Evolutionary conservation across 1,284 basidiomycete genomes (phyloP).

Genomic region (Phylloporus sp.): DNA sequence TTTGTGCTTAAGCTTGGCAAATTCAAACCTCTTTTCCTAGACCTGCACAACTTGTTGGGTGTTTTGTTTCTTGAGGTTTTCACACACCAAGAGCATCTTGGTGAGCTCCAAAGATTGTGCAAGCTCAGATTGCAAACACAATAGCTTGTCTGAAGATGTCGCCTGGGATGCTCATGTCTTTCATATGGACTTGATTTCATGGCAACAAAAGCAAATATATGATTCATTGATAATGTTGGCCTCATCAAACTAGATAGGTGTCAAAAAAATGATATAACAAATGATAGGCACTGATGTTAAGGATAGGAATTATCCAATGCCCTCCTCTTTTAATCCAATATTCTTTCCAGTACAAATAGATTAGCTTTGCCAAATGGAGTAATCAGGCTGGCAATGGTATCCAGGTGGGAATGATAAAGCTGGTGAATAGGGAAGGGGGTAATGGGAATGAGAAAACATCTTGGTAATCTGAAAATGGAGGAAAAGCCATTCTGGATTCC

Average conservation of each 20-base stretch:
- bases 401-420: conserved; percentile 66
- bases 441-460: conserved; percentile 70
- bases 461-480: conserved; percentile 83
- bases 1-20: conserved; percentile 85
- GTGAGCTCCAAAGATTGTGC: conserved; percentile 78
- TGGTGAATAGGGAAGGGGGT: conserved; percentile 66
- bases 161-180: conserved; percentile 94
- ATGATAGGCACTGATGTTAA: conserved; percentile 68
- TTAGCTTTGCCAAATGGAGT: conserved; percentile 66
- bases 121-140: conserved; percentile 83
- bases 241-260: conserved; percentile 78
- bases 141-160: conserved; percentile 87
- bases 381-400: conserved; percentile 66
- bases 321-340: conserved; percentile 79
- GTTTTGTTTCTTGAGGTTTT: conserved; percentile 76
- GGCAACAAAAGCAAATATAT: conserved; percentile 96
- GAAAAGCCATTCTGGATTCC: conserved; percentile 73
- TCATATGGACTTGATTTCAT: conserved; percentile 92
- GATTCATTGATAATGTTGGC: conserved; percentile 91
- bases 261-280: conserved; percentile 6
- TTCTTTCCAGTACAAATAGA: conserved; percentile 87
- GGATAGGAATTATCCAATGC: conserved; percentile 78
- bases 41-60: conserved; percentile 68
- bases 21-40: conserved; percentile 81
- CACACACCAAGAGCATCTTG: conserved; percentile 73